Percentiles rank a stretch among this genome's conserved stretches.
These are phyloP conservation scores for Primulina huaijiensis DNA, from an alignment of 257 asterid species.

Conservation along the genomic window DNA sequence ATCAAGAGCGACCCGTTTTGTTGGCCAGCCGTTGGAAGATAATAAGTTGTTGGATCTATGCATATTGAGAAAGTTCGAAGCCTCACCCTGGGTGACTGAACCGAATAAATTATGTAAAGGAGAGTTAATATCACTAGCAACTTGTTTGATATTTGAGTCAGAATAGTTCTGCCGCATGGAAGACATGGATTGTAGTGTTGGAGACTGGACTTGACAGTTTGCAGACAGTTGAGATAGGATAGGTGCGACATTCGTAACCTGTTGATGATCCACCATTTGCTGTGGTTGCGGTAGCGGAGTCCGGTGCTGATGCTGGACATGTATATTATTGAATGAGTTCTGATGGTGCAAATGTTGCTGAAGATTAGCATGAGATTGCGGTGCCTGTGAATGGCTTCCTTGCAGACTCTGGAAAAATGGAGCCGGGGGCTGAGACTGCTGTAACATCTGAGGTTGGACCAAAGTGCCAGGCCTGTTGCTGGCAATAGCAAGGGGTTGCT, in stretches of 20 bases:
- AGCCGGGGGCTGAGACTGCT: constrained; percentile 39
- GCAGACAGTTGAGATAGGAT: constrained; percentile 39
- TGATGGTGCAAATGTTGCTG: constrained; percentile 55
- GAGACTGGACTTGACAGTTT: constrained; percentile 38
- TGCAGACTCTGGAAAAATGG: constrained; percentile 39
- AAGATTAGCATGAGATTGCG: constrained; percentile 37
- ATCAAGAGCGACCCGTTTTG: constrained; percentile 61
- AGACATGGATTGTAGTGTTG: constrained; percentile 34
- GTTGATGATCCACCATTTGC: constrained; percentile 38
- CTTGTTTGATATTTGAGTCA: constrained; percentile 35
- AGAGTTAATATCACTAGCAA: constrained; percentile 32
- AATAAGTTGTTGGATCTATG: constrained; percentile 38
- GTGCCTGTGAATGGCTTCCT: constrained; percentile 30
- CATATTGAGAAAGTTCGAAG: constrained; percentile 39
- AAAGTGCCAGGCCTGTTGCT: constrained; percentile 28
- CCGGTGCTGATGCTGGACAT: constrained; percentile 35
- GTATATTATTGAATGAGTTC: constrained; percentile 43
- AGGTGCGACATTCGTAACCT: constrained; percentile 31
- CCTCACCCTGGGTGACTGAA: constrained; percentile 45
- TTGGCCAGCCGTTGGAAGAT: constrained; percentile 55
- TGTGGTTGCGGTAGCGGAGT: constrained; percentile 4
- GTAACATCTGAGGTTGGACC: constrained; percentile 44
- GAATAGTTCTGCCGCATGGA: constrained; percentile 42
- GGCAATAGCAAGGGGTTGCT: constrained; percentile 38
- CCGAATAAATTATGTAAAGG: constrained; percentile 55